phyloP scores from a whole-genome alignment of 2,329 filamentous ascomycete genomes.

The Calonectria henricotiae region DNA sequence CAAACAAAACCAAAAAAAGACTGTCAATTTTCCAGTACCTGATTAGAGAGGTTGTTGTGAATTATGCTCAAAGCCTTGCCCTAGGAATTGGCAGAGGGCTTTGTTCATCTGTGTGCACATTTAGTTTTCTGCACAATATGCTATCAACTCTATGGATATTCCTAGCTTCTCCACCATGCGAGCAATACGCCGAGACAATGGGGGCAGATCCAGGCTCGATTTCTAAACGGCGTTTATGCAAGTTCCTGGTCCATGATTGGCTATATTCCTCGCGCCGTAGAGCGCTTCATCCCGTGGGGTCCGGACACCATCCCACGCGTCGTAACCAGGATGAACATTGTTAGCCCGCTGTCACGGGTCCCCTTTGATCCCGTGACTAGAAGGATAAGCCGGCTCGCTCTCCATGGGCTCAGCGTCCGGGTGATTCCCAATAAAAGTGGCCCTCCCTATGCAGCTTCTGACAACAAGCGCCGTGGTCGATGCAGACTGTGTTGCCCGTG shows the following conservation, averaged over 20 bases:
- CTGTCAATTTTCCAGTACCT: neutral
- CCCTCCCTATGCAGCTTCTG: neutral
- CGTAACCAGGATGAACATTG: conserved; percentile 14
- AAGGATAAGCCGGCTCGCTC: neutral
- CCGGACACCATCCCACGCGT: neutral
- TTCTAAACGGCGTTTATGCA: neutral
- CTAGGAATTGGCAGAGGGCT: neutral
- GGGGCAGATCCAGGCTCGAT: conserved; percentile 15
- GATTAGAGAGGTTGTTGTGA: conserved; percentile 1
- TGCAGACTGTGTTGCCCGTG: conserved; percentile 12
- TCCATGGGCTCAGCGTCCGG: neutral
- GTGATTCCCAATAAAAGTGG: neutral
- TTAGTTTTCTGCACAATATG: neutral
- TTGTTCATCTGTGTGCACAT: neutral
- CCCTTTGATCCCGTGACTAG: neutral
- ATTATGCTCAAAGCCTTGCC: conserved; percentile 10
- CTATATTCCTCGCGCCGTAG: neutral
- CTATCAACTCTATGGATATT: neutral
- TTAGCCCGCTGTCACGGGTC: neutral
- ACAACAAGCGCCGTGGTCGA: neutral
- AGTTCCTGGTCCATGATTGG: neutral
- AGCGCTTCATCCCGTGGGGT: neutral
- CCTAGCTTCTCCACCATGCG: neutral
- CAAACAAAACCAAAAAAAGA: no score
- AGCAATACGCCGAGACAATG: neutral